These are phyloP conservation scores for Rhodocollybia butyracea DNA, from an alignment of 768 basidiomycete species.

Conservation along the genomic window DNA sequence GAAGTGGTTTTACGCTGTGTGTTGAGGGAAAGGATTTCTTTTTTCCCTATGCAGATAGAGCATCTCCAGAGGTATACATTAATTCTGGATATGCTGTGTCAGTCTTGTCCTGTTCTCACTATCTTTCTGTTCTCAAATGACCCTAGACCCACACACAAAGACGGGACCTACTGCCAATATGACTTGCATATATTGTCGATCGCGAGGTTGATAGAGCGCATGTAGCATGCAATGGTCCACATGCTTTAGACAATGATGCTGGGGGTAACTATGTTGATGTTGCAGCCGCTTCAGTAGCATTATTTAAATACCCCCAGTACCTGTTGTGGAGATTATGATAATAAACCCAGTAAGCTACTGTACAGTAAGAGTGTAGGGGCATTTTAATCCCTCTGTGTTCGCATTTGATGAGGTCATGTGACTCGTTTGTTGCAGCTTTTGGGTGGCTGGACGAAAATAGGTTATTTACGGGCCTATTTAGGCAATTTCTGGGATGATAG, in stretches of 20 bases:
- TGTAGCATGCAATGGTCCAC: background rate
- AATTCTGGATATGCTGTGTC: background rate
- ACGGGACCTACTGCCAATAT: background rate
- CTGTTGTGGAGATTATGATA: no score
- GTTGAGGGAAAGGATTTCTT: background rate
- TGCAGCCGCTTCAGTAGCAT: no score
- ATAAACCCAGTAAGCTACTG: no score
- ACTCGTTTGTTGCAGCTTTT: no score
- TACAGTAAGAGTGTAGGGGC: no score
- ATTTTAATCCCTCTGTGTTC: no score
- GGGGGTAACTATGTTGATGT: constrained; percentile 4
- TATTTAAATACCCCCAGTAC: no score
- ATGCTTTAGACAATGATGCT: background rate
- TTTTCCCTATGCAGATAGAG: background rate
- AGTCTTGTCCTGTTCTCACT: background rate
- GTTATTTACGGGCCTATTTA: no score
- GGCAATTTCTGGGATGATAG: no score
- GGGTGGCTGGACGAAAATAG: no score
- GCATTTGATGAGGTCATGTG: no score
- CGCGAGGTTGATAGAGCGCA: background rate
- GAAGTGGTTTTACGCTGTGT: background rate
- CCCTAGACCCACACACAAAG: background rate
- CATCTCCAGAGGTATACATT: background rate
- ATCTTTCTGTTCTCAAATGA: background rate
- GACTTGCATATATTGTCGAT: background rate